phyloP scores from a whole-genome alignment of 257 asterid species.

The Rhazya stricta region DNA sequence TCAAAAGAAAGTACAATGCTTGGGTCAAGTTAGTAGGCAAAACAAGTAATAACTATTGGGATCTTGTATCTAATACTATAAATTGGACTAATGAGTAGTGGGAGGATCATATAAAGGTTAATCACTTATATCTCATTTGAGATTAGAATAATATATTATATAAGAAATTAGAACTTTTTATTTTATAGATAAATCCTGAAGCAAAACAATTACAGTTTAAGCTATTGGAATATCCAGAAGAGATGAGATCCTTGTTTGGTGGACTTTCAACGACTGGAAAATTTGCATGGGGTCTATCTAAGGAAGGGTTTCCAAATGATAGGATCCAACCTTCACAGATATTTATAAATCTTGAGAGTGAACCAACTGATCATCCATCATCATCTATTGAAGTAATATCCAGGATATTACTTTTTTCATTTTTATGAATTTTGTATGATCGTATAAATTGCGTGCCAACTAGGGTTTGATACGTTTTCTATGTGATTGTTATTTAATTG shows the following conservation, averaged over 20 bases:
- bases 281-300: neutral
- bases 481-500: too few species aligned
- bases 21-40: neutral
- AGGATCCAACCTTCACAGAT: neutral
- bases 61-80: neutral
- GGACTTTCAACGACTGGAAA: neutral
- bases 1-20: neutral
- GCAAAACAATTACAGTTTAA: neutral
- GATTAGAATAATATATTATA: neutral
- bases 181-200: neutral
- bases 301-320: neutral
- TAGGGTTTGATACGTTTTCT: too few species aligned
- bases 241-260: neutral
- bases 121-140: neutral
- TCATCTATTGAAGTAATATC: neutral
- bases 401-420: too few species aligned
- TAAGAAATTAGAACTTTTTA: neutral
- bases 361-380: neutral
- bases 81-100: neutral
- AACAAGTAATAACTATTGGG: neutral
- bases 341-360: neutral
- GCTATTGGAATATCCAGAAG: too few species aligned
- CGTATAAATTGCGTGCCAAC: too few species aligned
- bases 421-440: too few species aligned
- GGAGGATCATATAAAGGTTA: neutral